phyloP scores from a whole-genome alignment of 1,284 basidiomycete genomes.

The Fomitopsis betulina region DNA sequence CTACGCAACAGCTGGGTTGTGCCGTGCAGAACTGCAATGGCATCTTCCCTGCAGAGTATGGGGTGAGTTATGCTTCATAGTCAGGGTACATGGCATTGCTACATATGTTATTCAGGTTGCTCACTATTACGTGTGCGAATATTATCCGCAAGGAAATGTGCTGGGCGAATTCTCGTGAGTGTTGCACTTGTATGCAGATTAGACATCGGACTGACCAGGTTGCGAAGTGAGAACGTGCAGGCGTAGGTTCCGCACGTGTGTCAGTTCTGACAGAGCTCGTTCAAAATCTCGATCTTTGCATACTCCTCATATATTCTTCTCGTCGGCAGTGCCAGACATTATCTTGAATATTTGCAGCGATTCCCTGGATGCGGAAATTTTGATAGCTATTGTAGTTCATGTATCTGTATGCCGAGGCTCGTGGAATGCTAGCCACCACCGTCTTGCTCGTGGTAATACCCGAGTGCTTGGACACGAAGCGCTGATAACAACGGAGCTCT shows the following conservation, averaged over 20 bases:
- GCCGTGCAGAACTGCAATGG: conserved; percentile 47
- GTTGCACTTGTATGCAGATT: neutral
- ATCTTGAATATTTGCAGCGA: neutral
- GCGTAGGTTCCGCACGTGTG: conserved; percentile 11
- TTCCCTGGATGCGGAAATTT: no score
- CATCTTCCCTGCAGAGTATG: conserved; percentile 47
- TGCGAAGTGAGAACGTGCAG: conserved; percentile 31
- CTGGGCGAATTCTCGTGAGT: conserved; percentile 58
- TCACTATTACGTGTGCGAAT: conserved; percentile 65
- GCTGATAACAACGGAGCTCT: no score
- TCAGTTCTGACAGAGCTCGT: neutral
- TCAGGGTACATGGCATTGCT: neutral
- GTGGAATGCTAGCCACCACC: no score
- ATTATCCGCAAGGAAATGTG: conserved; percentile 58
- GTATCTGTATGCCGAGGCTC: no score
- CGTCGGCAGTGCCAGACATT: no score
- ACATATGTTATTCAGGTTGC: conserved; percentile 34
- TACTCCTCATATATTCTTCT: no score
- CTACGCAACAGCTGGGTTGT: conserved; percentile 57
- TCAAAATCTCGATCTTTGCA: neutral
- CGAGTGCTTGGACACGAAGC: no score
- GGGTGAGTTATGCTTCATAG: conserved; percentile 34
- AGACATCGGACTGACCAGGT: neutral
- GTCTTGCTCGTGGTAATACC: no score
- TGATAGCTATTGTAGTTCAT: neutral